These are phyloP conservation scores for Salix caprea DNA, from an alignment of 345 rosid species.

Conservation along the genomic window DNA sequence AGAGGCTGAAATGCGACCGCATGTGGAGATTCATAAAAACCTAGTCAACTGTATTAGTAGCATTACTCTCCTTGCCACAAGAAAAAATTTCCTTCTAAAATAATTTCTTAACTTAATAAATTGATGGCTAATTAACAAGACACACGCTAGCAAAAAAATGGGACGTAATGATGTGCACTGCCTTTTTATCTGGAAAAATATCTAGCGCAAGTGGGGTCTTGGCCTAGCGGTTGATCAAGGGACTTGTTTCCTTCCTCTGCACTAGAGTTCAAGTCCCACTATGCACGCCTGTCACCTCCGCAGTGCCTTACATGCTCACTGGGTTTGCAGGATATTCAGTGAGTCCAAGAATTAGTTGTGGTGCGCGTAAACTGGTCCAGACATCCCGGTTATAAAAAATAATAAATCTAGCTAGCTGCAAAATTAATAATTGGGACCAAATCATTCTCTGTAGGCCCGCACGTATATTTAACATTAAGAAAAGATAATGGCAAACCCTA, in stretches of 20 bases:
- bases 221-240: too few species aligned
- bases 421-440: background rate
- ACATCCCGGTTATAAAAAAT: too few species aligned
- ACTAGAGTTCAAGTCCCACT: too few species aligned
- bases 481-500: background rate
- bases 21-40: conserved; percentile 58
- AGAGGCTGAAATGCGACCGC: conserved; percentile 29
- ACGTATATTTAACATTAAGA: background rate
- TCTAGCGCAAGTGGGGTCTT: background rate
- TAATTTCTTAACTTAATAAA: conserved; percentile 10
- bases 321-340: too few species aligned
- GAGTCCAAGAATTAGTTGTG: too few species aligned
- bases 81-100: background rate
- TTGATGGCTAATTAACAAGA: conserved; percentile 26
- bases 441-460: background rate
- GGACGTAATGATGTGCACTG: background rate
- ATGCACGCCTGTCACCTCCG: too few species aligned
- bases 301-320: too few species aligned
- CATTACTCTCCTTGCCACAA: too few species aligned
- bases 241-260: too few species aligned
- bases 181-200: background rate
- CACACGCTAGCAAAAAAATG: conserved; percentile 20
- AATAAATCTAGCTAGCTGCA: background rate
- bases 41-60: conserved; percentile 39
- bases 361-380: fast-evolving